Evolutionary conservation across 2,329 filamentous ascomycete species (phyloP).

Genomic region (Xylariaceae sp.): DNA sequence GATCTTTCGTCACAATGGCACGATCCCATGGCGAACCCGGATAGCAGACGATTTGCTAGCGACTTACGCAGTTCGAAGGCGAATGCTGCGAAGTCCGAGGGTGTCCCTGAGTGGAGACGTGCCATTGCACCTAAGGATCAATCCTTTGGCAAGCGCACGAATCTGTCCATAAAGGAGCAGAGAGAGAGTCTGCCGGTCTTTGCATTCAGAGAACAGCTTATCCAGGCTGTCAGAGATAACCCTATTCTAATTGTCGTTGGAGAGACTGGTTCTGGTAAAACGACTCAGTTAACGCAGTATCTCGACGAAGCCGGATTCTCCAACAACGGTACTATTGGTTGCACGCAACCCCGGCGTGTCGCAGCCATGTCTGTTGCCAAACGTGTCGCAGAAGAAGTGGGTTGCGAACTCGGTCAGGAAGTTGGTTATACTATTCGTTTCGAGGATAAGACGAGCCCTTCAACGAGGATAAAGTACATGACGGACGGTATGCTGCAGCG

Average conservation of each 20-base stretch:
- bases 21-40: slow-evolving; percentile 86
- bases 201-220: slow-evolving; percentile 79
- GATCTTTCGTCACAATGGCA: slow-evolving; percentile 91
- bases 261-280: slow-evolving; percentile 96
- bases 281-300: slow-evolving; percentile 92
- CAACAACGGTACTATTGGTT: slow-evolving; percentile 84
- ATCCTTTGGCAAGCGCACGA: slow-evolving; percentile 78
- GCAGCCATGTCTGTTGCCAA: slow-evolving; percentile 97
- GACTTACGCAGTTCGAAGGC: slow-evolving; percentile 68
- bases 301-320: slow-evolving; percentile 88
- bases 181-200: slow-evolving; percentile 84
- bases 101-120: slow-evolving; percentile 88
- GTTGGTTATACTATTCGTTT: slow-evolving; percentile 98
- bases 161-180: slow-evolving; percentile 91
- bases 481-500: slow-evolving; percentile 97
- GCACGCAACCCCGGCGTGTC: slow-evolving; percentile 93
- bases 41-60: slow-evolving; percentile 81
- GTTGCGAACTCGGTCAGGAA: slow-evolving; percentile 82
- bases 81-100: slow-evolving; percentile 55
- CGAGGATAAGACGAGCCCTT: slow-evolving; percentile 82
- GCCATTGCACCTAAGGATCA: slow-evolving; percentile 74
- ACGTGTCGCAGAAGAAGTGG: slow-evolving; percentile 92
- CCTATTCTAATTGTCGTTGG: slow-evolving; percentile 94
- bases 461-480: slow-evolving; percentile 98
- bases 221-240: slow-evolving; percentile 80